phyloP scores from a whole-genome alignment of 768 basidiomycete species.

The Pisolithus tinctorius region DNA sequence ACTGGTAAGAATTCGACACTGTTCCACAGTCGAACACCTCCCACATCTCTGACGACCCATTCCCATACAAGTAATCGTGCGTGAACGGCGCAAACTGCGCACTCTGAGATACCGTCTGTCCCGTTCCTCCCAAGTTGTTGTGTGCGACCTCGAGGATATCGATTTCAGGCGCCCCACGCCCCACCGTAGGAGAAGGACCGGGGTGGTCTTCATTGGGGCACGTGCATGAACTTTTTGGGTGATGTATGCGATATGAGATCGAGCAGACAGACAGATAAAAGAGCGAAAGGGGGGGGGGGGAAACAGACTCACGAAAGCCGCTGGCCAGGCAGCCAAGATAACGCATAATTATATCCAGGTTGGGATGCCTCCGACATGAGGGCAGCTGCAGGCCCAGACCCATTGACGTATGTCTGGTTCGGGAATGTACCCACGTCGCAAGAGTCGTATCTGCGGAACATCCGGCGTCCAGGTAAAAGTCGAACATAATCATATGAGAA shows the following conservation, averaged over 20 bases:
- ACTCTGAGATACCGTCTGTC: slow-evolving; percentile 64
- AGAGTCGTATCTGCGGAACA: slow-evolving; percentile 35
- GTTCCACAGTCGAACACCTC: slow-evolving; percentile 31
- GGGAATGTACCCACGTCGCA: slow-evolving; percentile 57
- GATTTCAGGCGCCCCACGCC: slow-evolving; percentile 77
- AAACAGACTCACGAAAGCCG: slow-evolving; percentile 51
- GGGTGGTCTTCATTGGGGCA: slow-evolving; percentile 75
- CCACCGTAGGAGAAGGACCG: slow-evolving; percentile 46
- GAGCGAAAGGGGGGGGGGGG: background rate
- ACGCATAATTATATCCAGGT: slow-evolving; percentile 45
- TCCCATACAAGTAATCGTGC: slow-evolving; percentile 35
- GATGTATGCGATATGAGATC: no score
- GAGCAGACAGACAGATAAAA: background rate
- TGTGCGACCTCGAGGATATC: slow-evolving; percentile 75
- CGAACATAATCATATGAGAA: background rate
- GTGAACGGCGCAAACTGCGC: slow-evolving; percentile 65
- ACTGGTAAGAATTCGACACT: slow-evolving; percentile 34
- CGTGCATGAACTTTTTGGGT: slow-evolving; percentile 54
- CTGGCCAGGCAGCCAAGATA: slow-evolving; percentile 78
- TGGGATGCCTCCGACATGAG: slow-evolving; percentile 42
- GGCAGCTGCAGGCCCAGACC: slow-evolving; percentile 53
- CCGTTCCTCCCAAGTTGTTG: slow-evolving; percentile 39
- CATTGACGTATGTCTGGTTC: slow-evolving; percentile 42
- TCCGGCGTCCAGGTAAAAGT: background rate
- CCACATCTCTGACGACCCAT: slow-evolving; percentile 28